These are phyloP conservation scores for Brassica nigra DNA, from an alignment of 345 rosid genomes.

Conservation along the genomic window DNA sequence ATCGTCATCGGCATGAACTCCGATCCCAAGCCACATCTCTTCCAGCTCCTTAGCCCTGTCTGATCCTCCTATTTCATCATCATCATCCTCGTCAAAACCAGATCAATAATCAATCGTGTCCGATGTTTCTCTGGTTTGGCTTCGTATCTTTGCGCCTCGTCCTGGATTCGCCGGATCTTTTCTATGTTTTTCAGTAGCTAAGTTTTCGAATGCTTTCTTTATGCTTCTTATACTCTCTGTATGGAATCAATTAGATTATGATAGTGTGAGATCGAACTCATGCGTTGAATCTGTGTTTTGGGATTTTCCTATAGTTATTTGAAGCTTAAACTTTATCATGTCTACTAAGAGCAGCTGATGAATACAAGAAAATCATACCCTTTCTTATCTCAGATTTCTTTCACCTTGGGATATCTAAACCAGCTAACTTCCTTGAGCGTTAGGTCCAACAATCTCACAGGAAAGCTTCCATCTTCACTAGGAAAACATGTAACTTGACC, in stretches of 20 bases:
- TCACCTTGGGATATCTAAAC: too few species aligned
- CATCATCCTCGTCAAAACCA: background rate
- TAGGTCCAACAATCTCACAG: too few species aligned
- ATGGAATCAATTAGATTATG: conserved; percentile 19
- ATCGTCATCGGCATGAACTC: conserved; percentile 94
- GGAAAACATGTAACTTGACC: too few species aligned
- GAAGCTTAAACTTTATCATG: too few species aligned
- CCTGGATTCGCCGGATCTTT: conserved; percentile 32
- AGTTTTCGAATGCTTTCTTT: background rate
- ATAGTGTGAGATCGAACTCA: conserved; percentile 17
- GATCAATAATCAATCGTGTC: background rate
- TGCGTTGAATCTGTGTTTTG: conserved; percentile 2
- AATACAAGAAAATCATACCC: too few species aligned
- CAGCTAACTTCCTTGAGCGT: too few species aligned
- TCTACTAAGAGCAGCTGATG: too few species aligned
- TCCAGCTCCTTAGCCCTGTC: conserved; percentile 86
- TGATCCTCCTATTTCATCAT: conserved; percentile 35
- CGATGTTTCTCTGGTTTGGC: conserved; percentile 21
- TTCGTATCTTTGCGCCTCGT: too few species aligned
- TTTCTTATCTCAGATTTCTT: too few species aligned
- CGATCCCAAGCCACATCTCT: conserved; percentile 86
- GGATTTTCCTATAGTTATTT: background rate
- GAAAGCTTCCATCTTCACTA: too few species aligned
- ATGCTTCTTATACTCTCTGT: background rate
- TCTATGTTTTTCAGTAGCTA: conserved; percentile 15